Evolutionary conservation across 371 early-diverging fungal species (phyloP).

Genomic region (Fennellomyces sp.): DNA sequence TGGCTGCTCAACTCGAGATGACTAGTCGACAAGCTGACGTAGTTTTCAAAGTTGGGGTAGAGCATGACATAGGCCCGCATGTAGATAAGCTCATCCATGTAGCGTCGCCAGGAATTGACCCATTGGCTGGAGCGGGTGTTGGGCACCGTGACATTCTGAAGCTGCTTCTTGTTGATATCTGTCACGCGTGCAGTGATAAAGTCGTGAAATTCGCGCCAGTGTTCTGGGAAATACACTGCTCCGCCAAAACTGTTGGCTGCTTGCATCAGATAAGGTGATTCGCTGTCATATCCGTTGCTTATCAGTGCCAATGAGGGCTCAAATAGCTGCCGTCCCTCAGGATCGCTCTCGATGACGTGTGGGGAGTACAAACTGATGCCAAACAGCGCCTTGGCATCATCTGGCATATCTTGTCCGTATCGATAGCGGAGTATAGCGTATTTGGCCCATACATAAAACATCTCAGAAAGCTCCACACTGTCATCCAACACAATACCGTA

Average conservation of each 20-base stretch:
- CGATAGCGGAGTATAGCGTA: constrained; percentile 59
- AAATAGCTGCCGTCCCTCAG: constrained; percentile 29
- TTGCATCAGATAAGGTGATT: constrained; percentile 56
- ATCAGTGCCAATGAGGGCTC: constrained; percentile 20
- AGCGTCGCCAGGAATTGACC: constrained; percentile 64
- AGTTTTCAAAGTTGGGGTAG: constrained; percentile 57
- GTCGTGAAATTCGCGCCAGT: constrained; percentile 72
- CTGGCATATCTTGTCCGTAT: constrained; percentile 28
- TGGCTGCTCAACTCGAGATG: constrained; percentile 56
- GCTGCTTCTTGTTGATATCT: constrained; percentile 40
- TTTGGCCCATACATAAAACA: constrained; percentile 63
- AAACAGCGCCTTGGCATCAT: constrained; percentile 41
- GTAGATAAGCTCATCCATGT: constrained; percentile 65
- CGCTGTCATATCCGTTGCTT: constrained; percentile 25
- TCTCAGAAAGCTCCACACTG: constrained; percentile 58
- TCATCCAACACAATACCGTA: constrained; percentile 64
- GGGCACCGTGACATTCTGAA: constrained; percentile 51
- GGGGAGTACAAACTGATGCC: constrained; percentile 69
- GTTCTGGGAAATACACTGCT: constrained; percentile 66
- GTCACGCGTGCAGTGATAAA: constrained; percentile 59
- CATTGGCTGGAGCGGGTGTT: constrained; percentile 55
- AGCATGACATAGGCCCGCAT: constrained; percentile 65
- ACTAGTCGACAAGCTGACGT: constrained; percentile 55
- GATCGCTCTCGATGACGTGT: constrained; percentile 40
- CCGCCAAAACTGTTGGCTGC: constrained; percentile 47